Conservation (phyloP, 2,329 filamentous ascomycete species). For the Fonsecaea pugnacius region DNA sequence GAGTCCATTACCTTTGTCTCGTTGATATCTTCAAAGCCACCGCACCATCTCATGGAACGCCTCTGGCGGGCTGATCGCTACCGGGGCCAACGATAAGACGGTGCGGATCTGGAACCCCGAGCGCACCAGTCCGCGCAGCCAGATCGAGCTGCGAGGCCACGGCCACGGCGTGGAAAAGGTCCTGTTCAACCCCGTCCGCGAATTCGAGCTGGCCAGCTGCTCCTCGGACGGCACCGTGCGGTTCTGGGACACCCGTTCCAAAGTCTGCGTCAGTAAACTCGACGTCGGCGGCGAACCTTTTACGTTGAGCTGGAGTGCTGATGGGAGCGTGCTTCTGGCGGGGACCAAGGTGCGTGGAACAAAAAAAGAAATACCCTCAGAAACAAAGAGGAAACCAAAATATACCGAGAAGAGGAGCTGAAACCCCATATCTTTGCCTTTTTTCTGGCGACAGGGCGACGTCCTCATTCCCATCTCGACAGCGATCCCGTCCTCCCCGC, state of each 20-base stretch:
- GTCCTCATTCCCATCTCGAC: constrained; percentile 53
- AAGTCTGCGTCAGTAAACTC: constrained; percentile 52
- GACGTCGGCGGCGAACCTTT: constrained; percentile 57
- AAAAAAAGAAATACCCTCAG: too few species aligned
- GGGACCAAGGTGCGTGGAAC: constrained; percentile 50
- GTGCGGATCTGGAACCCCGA: constrained; percentile 87
- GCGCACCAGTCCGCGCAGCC: constrained; percentile 51
- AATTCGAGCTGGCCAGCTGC: constrained; percentile 56
- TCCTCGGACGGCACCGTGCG: constrained; percentile 55
- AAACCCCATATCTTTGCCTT: background rate
- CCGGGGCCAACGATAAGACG: constrained; percentile 83
- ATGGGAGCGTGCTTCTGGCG: constrained; percentile 52
- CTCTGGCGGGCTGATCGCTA: constrained; percentile 79
- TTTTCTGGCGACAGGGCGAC: constrained; percentile 46
- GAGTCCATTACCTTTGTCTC: constrained; percentile 13
- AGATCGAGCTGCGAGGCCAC: constrained; percentile 55
- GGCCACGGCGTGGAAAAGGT: constrained; percentile 54
- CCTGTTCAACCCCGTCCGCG: constrained; percentile 54
- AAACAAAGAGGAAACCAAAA: background rate
- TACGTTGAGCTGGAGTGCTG: constrained; percentile 54
- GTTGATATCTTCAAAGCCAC: constrained; percentile 55
- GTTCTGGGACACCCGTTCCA: constrained; percentile 57
- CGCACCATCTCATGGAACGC: constrained; percentile 89
- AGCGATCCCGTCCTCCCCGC: constrained; percentile 46
- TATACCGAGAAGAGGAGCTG: too few species aligned